phyloP scores from a whole-genome alignment of 2,329 filamentous ascomycete species.

The Nigrospora oryzae region DNA sequence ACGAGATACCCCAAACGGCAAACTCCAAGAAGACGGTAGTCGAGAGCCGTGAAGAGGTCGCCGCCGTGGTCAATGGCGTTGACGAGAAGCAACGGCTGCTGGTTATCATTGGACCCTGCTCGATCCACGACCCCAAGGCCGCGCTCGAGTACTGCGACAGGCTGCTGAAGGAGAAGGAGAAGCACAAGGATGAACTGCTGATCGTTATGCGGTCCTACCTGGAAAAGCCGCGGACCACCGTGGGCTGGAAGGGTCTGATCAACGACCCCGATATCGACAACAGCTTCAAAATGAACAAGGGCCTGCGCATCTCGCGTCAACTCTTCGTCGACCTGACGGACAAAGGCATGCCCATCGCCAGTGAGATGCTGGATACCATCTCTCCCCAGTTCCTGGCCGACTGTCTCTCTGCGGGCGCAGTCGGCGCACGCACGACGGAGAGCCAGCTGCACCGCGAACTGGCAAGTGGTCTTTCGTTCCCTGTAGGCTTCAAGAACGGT shows the following conservation, averaged over 20 bases:
- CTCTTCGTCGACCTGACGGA: conserved; percentile 88
- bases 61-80: conserved; percentile 60
- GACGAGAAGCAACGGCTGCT: conserved; percentile 52
- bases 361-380: conserved; percentile 97
- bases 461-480: conserved; percentile 89
- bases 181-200: conserved; percentile 80
- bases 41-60: conserved; percentile 53
- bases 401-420: conserved; percentile 80
- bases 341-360: conserved; percentile 91
- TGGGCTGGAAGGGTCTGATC: conserved; percentile 98
- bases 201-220: conserved; percentile 98
- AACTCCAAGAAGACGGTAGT: conserved; percentile 53
- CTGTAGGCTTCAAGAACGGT: conserved; percentile 98
- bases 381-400: conserved; percentile 95
- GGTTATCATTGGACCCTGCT: conserved; percentile 89
- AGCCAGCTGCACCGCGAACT: conserved; percentile 92
- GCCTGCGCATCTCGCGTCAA: conserved; percentile 75
- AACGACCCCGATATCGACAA: conserved; percentile 98
- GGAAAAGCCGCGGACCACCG: conserved; percentile 95
- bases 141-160: conserved; percentile 89
- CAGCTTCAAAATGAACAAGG: conserved; percentile 99
- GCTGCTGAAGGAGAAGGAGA: conserved; percentile 72
- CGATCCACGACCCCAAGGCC: conserved; percentile 87
- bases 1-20: conserved; percentile 66
- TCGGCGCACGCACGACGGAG: conserved; percentile 95